These are phyloP conservation scores for Inosperma sp. DNA, from an alignment of 768 basidiomycete genomes.

Conservation along the genomic window DNA sequence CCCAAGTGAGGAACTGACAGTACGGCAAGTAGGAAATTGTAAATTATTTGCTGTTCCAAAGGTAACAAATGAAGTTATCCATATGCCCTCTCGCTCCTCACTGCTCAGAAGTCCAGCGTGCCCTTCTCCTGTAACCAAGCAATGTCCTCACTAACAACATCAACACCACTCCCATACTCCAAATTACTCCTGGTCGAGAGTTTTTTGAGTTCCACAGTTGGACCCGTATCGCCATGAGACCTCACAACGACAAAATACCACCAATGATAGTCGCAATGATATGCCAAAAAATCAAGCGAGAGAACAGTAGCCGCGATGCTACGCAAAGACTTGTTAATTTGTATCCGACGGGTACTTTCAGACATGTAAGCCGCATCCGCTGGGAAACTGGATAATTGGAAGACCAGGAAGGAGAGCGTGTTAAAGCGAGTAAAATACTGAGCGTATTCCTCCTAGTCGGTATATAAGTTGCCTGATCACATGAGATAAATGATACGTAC, in stretches of 20 bases:
- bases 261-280: slow-evolving; percentile 70
- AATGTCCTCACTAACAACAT: not conserved
- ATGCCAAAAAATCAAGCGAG: slow-evolving; percentile 62
- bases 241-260: too few species aligned
- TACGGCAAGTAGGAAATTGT: too few species aligned
- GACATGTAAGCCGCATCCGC: slow-evolving; percentile 54
- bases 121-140: not conserved
- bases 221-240: not conserved
- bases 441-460: slow-evolving; percentile 49
- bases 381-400: slow-evolving; percentile 45
- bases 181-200: not conserved
- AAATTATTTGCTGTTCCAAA: too few species aligned
- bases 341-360: slow-evolving; percentile 55
- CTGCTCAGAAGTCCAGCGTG: not conserved
- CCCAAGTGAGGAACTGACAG: too few species aligned
- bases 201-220: not conserved
- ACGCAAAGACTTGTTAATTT: slow-evolving; percentile 53
- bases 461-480: not conserved
- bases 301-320: slow-evolving; percentile 47
- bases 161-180: not conserved
- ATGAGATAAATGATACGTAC: slow-evolving; percentile 24
- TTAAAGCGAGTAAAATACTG: slow-evolving; percentile 43
- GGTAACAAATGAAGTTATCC: too few species aligned
- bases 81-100: too few species aligned
- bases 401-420: slow-evolving; percentile 55